Base-by-base conservation (phyloP, 2,329 filamentous ascomycete species). In the Myriosclerotinia scirpicola region DNA sequence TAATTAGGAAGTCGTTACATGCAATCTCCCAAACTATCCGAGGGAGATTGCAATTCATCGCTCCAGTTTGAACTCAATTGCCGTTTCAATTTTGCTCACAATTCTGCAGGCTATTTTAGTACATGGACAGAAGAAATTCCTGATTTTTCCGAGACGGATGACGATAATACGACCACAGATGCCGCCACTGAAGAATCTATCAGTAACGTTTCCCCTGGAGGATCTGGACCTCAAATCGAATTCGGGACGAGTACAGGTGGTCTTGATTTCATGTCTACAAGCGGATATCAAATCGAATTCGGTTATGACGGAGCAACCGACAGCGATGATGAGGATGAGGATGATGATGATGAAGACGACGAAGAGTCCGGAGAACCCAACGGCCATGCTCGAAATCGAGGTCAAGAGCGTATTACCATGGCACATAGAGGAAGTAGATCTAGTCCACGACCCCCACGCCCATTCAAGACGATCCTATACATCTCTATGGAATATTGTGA, bases 401-500 rank as follows among this genome's bases (percentile, higher is more conserved):
- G 59, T 11, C 67, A 71, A 59, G 67, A 67, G 56, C 64, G 54
- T 12, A 69, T 64, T 58, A 64, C 69, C 56, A 62, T 75, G 34
- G 72, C 69, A 55, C 48, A 72, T 34, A 73, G 69, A 40, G 70
- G 74, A 65, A 74, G 67, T 30, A 75, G 72, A 63, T 76, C 74
- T 34, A 69, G 70, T 60, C 73, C 72, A 40, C 73, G 71, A 65
- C 79, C 80, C 26, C 81, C 84, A 65, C 81, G 84, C 54, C 79
- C 85, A 5, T 84, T 85, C 68, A 86, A 85, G 63, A 93, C 90
- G 0, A 89, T 93, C 8, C 83, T 99, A 53, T 99, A 97, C 76
- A 98, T 99, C 66, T 95, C 96, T 68, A 99, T 99, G 95, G 95
- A 99, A 76, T 96, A 97, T 72, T 99, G 95, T 75, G 94, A 98